Evolutionary conservation across 495 filamentous ascomycete species (phyloP), one percentile per base, ranked within the genome.

Genomic region (Penicillium argentinense): DNA sequence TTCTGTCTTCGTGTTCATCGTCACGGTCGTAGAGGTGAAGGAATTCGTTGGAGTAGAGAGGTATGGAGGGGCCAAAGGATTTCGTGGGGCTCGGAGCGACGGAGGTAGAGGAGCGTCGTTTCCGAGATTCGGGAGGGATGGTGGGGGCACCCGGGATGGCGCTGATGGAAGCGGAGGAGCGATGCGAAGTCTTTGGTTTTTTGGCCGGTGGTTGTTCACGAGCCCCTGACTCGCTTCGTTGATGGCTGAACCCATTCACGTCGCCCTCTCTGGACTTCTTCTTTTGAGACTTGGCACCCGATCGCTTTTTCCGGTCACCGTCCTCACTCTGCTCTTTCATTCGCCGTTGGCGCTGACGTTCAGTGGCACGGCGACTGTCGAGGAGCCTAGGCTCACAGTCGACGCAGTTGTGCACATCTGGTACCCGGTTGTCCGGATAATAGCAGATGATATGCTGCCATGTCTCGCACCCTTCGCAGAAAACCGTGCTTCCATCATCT

Each of bases 371-470:
- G 53, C 84, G 78, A 29, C 69, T 67, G 64, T 97, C 87, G 54
- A 96, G 57, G 32, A 58, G 57, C 51, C 89, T 77, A 13, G 92
- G 89, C 47, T 83, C 74, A 69, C 93, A 99, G 49, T 93, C 90
- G 42, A 78, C 78, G 69, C 93, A 99, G 54, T 83, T 85, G 68
- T 99, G 95, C 54, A 84, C 79, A 16, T 87, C 79, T 28, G 89
- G 92, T 33, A 95, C 84, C 26, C 81, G 77, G 39, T 77, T 78
- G 40, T 81, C 73, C 39, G 87, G 84, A 62, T 96, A 95, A 69
- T 96, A 97, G 71, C 93, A 99, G 56, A 88, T 81, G 51, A 95
- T 91, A 68, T 99, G 93, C 68, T 99, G 93, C 93, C 93, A 99
- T 32, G 89, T 95, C 62, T 96, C 87, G 71, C 93, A 99, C 45